Evolutionary conservation across 345 rosid species (phyloP).

Genomic region (Aegle marmelos): DNA sequence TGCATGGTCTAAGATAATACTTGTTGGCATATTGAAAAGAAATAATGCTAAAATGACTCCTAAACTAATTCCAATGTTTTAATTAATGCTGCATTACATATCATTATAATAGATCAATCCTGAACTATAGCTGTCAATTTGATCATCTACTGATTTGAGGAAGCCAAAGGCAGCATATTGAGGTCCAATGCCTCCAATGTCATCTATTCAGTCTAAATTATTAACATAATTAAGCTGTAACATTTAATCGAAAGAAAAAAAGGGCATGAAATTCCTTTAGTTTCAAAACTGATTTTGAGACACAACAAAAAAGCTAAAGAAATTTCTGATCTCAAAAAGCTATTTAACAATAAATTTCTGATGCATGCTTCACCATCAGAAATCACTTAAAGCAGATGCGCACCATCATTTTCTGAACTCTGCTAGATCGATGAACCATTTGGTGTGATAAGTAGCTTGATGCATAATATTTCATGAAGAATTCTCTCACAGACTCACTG

Average conservation of each 20-base stretch:
- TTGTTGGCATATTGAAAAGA: not conserved
- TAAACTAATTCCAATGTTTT: not conserved
- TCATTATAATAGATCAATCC: not conserved
- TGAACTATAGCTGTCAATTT: not conserved
- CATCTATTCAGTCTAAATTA: not conserved
- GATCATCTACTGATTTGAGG: not conserved
- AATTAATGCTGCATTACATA: not conserved
- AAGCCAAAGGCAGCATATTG: not conserved
- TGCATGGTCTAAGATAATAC: not conserved
- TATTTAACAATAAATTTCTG: not conserved
- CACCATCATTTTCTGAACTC: conserved; percentile 75
- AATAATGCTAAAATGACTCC: not conserved
- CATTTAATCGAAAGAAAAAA: not conserved
- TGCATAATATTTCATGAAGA: conserved; percentile 66
- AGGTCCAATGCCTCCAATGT: not conserved
- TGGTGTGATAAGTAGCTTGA: conserved; percentile 81
- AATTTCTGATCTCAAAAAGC: not conserved
- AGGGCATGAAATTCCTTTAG: not conserved
- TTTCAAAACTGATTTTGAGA: not conserved
- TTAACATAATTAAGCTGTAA: not conserved
- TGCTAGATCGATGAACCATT: conserved; percentile 64
- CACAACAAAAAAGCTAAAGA: not conserved
- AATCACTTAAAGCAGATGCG: conserved; percentile 18
- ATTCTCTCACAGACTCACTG: conserved; percentile 60
- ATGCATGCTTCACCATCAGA: not conserved